These are phyloP conservation scores for Aspergillus pseudoviridinutans DNA, from an alignment of 2,329 filamentous ascomycete genomes.

Conservation along the genomic window DNA sequence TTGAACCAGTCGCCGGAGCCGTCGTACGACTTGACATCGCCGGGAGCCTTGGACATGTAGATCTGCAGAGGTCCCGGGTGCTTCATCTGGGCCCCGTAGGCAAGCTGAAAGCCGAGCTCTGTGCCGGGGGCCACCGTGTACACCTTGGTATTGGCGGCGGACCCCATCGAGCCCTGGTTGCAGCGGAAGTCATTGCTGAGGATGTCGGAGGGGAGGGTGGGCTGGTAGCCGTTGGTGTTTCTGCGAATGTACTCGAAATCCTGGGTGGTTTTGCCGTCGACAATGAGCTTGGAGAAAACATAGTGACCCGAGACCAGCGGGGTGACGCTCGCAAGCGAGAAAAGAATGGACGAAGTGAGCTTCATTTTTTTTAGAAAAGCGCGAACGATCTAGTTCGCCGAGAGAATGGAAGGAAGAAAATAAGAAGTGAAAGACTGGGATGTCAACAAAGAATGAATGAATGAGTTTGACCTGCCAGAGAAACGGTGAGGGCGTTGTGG, in stretches of 20 bases:
- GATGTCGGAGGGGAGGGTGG: constrained; percentile 5
- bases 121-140: constrained; percentile 13
- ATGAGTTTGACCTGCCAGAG: not conserved
- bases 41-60: constrained; percentile 23
- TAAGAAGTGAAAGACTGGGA: not conserved
- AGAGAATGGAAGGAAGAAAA: not conserved
- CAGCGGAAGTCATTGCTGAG: constrained; percentile 16
- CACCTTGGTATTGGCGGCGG: constrained; percentile 11
- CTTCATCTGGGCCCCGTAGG: constrained; percentile 15
- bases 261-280: constrained; percentile 6
- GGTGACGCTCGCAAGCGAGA: not conserved
- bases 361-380: not conserved
- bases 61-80: constrained; percentile 22
- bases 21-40: constrained; percentile 13
- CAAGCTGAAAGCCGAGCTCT: constrained; percentile 14
- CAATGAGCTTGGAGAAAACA: constrained; percentile 13
- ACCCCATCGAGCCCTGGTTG: constrained; percentile 12
- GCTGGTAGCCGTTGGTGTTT: constrained; percentile 16
- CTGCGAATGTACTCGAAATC: constrained; percentile 12
- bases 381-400: not conserved
- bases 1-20: constrained; percentile 23
- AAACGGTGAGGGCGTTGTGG: not conserved
- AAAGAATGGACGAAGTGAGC: not conserved
- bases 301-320: constrained; percentile 12
- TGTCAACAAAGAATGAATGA: not conserved